phyloP scores from a whole-genome alignment of 1,284 basidiomycete genomes.

The Testicularia cyperi region DNA sequence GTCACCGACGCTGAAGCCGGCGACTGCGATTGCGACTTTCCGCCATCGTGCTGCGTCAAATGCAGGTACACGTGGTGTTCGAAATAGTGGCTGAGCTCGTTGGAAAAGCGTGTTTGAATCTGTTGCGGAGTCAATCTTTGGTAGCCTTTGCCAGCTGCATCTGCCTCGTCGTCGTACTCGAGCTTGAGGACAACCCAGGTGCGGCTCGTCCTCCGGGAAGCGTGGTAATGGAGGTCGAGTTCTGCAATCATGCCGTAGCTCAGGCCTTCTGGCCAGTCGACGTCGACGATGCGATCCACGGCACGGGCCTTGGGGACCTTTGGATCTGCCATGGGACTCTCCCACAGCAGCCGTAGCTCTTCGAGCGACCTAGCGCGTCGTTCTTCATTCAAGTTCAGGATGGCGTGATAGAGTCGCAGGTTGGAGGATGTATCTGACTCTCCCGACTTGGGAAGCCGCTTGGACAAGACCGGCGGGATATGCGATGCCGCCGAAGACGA shows the following conservation, averaged over 20 bases:
- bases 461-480: conserved; percentile 33
- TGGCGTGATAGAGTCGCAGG: conserved; percentile 26
- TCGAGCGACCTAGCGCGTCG: conserved; percentile 32
- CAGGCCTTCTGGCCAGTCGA: conserved; percentile 47
- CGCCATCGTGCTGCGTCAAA: neutral
- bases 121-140: conserved; percentile 19
- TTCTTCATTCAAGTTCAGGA: conserved; percentile 38
- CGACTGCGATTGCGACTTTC: neutral
- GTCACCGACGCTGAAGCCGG: neutral
- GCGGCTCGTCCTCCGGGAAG: conserved; percentile 8
- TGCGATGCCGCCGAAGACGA: conserved; percentile 15
- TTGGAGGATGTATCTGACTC: conserved; percentile 21
- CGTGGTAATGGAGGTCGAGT: conserved; percentile 23
- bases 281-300: conserved; percentile 38
- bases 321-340: conserved; percentile 30
- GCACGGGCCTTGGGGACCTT: conserved; percentile 42
- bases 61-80: conserved; percentile 41
- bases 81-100: conserved; percentile 41
- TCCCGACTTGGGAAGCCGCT: conserved; percentile 17
- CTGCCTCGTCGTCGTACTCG: conserved; percentile 32
- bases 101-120: conserved; percentile 19
- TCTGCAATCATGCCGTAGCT: conserved; percentile 44
- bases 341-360: conserved; percentile 35
- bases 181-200: conserved; percentile 36
- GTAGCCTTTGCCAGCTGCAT: conserved; percentile 8